Evolutionary conservation across 768 basidiomycete species (phyloP).

Genomic region (Collybia sp.): DNA sequence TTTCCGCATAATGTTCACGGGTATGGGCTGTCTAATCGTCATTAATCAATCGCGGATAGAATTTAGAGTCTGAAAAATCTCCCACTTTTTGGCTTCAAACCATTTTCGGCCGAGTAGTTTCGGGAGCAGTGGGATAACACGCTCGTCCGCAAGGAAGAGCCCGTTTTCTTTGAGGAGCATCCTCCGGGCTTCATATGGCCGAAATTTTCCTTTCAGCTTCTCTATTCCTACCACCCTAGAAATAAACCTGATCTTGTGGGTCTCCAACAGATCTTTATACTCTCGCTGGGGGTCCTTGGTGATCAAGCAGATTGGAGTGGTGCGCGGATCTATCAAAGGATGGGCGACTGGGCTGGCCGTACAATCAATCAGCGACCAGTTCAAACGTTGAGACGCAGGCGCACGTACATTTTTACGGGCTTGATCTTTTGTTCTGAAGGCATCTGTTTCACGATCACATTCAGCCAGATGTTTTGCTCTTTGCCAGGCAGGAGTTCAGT

Average conservation of each 20-base stretch:
- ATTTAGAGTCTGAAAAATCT: background rate
- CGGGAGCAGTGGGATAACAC: constrained; percentile 84
- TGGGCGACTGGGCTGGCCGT: constrained; percentile 62
- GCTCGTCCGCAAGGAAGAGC: constrained; percentile 90
- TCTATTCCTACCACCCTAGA: constrained; percentile 84
- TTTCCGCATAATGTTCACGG: constrained; percentile 84
- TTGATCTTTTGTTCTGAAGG: constrained; percentile 71
- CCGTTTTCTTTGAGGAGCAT: constrained; percentile 85
- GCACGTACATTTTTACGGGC: constrained; percentile 77
- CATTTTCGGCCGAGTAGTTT: constrained; percentile 84
- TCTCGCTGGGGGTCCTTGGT: constrained; percentile 94
- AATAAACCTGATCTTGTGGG: constrained; percentile 82
- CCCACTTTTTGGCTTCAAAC: constrained; percentile 95
- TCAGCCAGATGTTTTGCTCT: constrained; percentile 88
- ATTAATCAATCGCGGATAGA: constrained; percentile 5
- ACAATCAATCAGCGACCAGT: constrained; percentile 6
- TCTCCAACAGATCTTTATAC: constrained; percentile 90
- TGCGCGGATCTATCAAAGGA: constrained; percentile 80
- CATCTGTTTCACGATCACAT: constrained; percentile 82
- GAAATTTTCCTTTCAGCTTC: constrained; percentile 94
- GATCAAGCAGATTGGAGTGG: constrained; percentile 80
- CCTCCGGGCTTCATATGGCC: constrained; percentile 77
- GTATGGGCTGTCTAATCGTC: constrained; percentile 81
- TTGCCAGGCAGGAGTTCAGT: constrained; percentile 70
- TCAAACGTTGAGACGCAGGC: background rate